Percentiles rank a stretch among this genome's conserved stretches.
Evolutionary conservation across 78 protist genomes (phyloP).

Genomic region (Dictyostelium firmibasis): DNA sequence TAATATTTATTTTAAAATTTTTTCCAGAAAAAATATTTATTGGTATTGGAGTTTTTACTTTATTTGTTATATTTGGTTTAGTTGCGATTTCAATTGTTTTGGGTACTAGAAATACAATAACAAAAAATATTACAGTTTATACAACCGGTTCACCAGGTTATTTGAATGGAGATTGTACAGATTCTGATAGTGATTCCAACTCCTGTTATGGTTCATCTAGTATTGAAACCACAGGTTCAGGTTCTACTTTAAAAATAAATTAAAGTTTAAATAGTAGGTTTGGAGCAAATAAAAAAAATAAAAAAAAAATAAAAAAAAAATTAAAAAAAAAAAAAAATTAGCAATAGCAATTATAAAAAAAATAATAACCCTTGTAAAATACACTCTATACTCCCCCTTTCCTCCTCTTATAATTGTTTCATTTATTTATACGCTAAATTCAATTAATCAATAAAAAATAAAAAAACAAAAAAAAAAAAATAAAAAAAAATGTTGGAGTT

Average conservation of each 20-base stretch:
- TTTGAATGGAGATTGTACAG: not conserved
- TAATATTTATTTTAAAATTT: too few species aligned
- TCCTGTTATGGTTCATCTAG: not conserved
- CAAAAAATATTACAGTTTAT: not conserved
- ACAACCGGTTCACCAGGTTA: not conserved
- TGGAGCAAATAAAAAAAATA: not conserved
- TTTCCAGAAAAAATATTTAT: conserved; percentile 41
- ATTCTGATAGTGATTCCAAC: not conserved
- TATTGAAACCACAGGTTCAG: not conserved
- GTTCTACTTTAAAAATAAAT: too few species aligned
- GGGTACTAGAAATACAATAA: conserved; percentile 14
- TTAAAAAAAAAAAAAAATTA: too few species aligned
- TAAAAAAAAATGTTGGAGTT: too few species aligned
- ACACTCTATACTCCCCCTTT: too few species aligned
- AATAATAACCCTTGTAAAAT: too few species aligned
- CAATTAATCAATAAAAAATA: too few species aligned
- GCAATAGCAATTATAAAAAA: too few species aligned
- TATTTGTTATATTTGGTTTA: conserved; percentile 22
- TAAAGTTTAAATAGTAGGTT: too few species aligned
- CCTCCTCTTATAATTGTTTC: too few species aligned
- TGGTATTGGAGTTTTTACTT: conserved; percentile 10
- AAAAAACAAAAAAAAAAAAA: too few species aligned
- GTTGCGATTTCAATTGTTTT: conserved; percentile 26
- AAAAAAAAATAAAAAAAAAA: not conserved
- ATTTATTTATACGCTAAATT: too few species aligned